Conservation (phyloP, 768 basidiomycete species). For the Ramaria rubella region DNA sequence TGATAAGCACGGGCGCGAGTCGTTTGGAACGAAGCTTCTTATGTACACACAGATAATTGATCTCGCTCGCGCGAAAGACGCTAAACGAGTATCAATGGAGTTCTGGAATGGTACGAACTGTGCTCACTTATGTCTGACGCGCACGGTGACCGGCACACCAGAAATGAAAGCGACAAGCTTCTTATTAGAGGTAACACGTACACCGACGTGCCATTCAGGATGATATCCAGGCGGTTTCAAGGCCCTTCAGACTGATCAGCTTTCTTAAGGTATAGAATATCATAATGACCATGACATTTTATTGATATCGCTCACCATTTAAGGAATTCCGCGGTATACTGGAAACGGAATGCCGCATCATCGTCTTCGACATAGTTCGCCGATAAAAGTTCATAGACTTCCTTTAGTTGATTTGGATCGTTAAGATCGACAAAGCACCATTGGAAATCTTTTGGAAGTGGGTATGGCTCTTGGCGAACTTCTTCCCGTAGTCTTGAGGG, state of each 20-base stretch:
- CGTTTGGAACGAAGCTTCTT: slow-evolving; percentile 96
- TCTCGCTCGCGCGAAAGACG: slow-evolving; percentile 70
- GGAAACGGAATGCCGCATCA: slow-evolving; percentile 93
- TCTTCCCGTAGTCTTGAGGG: slow-evolving; percentile 66
- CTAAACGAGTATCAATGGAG: slow-evolving; percentile 31
- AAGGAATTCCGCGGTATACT: slow-evolving; percentile 91
- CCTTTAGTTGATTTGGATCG: slow-evolving; percentile 72
- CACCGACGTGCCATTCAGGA: slow-evolving; percentile 94
- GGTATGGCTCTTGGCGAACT: slow-evolving; percentile 82
- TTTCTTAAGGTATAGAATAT: no score
- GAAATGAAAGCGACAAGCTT: slow-evolving; percentile 97
- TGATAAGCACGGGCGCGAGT: slow-evolving; percentile 91
- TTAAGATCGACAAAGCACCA: slow-evolving; percentile 82
- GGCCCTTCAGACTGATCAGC: slow-evolving; percentile 55
- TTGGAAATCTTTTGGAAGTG: slow-evolving; percentile 86
- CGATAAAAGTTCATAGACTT: slow-evolving; percentile 87
- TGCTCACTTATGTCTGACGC: slow-evolving; percentile 82
- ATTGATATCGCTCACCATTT: slow-evolving; percentile 52
- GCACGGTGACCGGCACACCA: slow-evolving; percentile 79
- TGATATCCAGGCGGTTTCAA: slow-evolving; percentile 89
- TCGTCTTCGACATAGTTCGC: slow-evolving; percentile 96
- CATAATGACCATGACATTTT: not conserved
- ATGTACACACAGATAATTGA: slow-evolving; percentile 97
- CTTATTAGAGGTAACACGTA: slow-evolving; percentile 82
- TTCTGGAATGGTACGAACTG: slow-evolving; percentile 9